Conservation (phyloP, 352 stramenopile genomes). For the Phytopythium cucurbitacearum region DNA sequence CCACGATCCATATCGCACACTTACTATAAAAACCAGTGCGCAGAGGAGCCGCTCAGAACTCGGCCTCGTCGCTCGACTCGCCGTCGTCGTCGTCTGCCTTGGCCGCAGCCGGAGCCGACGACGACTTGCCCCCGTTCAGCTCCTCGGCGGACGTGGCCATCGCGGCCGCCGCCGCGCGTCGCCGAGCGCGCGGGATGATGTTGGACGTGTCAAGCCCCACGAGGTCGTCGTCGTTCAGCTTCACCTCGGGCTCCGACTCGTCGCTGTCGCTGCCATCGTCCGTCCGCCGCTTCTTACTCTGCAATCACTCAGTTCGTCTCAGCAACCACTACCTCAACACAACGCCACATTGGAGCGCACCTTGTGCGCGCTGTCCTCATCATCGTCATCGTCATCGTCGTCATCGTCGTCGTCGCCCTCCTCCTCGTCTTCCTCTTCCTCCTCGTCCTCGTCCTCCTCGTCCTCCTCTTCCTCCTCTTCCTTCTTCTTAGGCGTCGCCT, state of each 20-base stretch:
- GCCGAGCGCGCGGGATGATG: conserved; percentile 77
- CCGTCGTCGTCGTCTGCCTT: conserved; percentile 51
- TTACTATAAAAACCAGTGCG: no score
- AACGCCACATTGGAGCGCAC: conserved; percentile 5
- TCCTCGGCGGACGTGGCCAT: conserved; percentile 67
- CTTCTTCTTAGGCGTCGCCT: conserved; percentile 27
- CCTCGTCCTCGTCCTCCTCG: conserved; percentile 41
- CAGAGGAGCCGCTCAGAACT: conserved; percentile 50
- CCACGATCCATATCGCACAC: no score
- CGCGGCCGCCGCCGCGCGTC: conserved; percentile 65
- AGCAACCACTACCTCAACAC: background rate
- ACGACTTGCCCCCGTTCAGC: conserved; percentile 17
- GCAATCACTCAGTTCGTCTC: background rate
- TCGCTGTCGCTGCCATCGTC: conserved; percentile 60
- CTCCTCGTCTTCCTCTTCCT: conserved; percentile 32
- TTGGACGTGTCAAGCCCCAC: conserved; percentile 81
- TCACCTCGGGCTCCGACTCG: conserved; percentile 71
- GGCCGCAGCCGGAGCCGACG: conserved; percentile 6
- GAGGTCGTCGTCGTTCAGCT: conserved; percentile 85
- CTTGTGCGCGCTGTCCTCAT: conserved; percentile 48
- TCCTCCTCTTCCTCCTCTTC: conserved; percentile 50
- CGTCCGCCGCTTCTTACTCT: conserved; percentile 67
- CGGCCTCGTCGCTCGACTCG: conserved; percentile 78
- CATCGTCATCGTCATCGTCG: conserved; percentile 33
- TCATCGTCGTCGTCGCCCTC: conserved; percentile 44